phyloP scores from a whole-genome alignment of 306 rosid genomes.

The Coriaria nepalensis region DNA sequence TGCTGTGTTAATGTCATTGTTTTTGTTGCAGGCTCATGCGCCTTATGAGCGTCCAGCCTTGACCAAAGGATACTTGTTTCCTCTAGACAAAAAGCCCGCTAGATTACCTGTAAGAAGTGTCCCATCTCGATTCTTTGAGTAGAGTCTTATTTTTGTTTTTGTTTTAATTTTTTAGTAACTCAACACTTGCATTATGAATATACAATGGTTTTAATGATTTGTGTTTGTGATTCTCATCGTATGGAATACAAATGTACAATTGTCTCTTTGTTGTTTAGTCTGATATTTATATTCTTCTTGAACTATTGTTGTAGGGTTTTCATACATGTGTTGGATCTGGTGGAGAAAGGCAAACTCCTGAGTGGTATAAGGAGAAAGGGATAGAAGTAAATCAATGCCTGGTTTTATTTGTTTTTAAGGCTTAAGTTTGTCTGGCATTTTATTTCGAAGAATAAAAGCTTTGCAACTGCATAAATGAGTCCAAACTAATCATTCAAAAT shows the following conservation, averaged over 20 bases:
- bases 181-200: too few species aligned
- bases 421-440: too few species aligned
- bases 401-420: conserved; percentile 1
- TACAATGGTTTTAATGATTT: too few species aligned
- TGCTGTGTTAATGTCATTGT: background rate
- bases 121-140: conserved; percentile 1
- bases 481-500: too few species aligned
- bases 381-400: conserved; percentile 70
- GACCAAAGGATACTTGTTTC: conserved; percentile 75
- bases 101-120: conserved; percentile 70
- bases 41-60: conserved; percentile 97
- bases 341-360: conserved; percentile 90
- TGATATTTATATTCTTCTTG: background rate
- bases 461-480: too few species aligned
- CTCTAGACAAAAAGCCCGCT: conserved; percentile 79
- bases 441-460: too few species aligned
- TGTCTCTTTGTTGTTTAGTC: background rate
- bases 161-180: background rate
- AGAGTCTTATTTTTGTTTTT: background rate
- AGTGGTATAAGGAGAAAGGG: conserved; percentile 83
- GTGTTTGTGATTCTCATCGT: too few species aligned
- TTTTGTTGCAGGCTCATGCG: conserved; percentile 45
- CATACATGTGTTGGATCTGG: conserved; percentile 97
- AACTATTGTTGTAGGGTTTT: conserved; percentile 47
- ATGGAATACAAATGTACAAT: background rate